A percentile compares a stretch with the other conserved stretches of the same genome.
These are phyloP conservation scores for Sclerotinia nivalis DNA, from an alignment of 2,329 filamentous ascomycete genomes.

Conservation along the genomic window DNA sequence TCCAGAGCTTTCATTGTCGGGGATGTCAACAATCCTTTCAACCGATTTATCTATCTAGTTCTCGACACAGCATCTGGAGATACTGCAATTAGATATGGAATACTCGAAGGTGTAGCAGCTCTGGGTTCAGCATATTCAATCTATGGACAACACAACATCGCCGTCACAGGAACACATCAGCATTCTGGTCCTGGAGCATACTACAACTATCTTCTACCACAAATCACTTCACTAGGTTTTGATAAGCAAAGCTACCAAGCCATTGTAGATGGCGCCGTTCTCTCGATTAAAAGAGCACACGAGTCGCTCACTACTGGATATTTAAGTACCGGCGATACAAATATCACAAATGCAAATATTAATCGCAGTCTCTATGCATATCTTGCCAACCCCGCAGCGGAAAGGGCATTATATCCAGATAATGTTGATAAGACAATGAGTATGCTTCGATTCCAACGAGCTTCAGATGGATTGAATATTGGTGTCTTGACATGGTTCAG, in stretches of 20 bases:
- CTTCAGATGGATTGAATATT: conserved; percentile 71
- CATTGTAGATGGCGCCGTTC: conserved; percentile 81
- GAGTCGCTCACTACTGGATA: conserved; percentile 64
- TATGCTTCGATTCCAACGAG: conserved; percentile 73
- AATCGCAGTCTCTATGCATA: conserved; percentile 89
- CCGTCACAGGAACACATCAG: conserved; percentile 87
- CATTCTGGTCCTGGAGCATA: conserved; percentile 89
- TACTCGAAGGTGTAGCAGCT: conserved; percentile 70
- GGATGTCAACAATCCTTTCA: conserved; percentile 61
- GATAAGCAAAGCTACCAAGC: conserved; percentile 82
- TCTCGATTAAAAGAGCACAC: conserved; percentile 81
- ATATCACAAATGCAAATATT: conserved; percentile 75
- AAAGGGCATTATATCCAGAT: conserved; percentile 66
- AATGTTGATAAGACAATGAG: conserved; percentile 74
- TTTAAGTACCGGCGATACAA: conserved; percentile 67
- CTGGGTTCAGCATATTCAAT: conserved; percentile 71
- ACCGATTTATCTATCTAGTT: conserved; percentile 83
- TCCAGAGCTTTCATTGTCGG: conserved; percentile 86
- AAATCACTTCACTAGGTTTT: conserved; percentile 85
- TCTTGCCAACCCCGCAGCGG: conserved; percentile 75
- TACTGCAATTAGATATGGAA: conserved; percentile 81
- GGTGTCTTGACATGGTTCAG: conserved; percentile 81
- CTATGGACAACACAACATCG: conserved; percentile 79
- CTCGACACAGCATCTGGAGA: conserved; percentile 86
- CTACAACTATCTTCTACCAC: conserved; percentile 90